Conservation (phyloP, 2,329 filamentous ascomycete genomes). For the Clonostachys rosea region DNA sequence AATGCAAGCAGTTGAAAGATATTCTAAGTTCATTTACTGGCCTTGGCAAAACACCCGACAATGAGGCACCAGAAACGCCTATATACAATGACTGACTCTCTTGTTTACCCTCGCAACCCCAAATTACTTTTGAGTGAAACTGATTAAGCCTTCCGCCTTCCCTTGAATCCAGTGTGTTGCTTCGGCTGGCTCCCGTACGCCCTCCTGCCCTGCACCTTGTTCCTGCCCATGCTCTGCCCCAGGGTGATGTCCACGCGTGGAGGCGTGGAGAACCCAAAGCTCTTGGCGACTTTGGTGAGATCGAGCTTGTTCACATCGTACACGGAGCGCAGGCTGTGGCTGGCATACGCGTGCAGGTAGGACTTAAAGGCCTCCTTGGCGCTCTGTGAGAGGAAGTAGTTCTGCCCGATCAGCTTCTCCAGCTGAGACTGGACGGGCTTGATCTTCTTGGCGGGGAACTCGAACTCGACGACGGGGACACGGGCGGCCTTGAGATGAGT, state of each 20-base stretch:
- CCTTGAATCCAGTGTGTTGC: conserved; percentile 31
- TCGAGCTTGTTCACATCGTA: conserved; percentile 85
- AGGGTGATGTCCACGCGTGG: conserved; percentile 79
- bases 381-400: conserved; percentile 94
- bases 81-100: no score
- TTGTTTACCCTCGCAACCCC: no score
- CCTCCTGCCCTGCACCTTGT: conserved; percentile 60
- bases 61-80: no score
- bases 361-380: conserved; percentile 76
- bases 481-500: conserved; percentile 85
- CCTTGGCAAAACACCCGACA: no score
- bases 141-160: no score
- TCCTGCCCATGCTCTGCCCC: conserved; percentile 73
- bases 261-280: conserved; percentile 75
- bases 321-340: conserved; percentile 50
- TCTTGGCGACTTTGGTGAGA: conserved; percentile 76
- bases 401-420: conserved; percentile 89
- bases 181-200: conserved; percentile 76
- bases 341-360: conserved; percentile 93
- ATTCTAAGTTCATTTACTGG: no score
- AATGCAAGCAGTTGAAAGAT: no score
- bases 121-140: no score
- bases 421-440: conserved; percentile 86
- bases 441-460: conserved; percentile 90
- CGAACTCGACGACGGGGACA: conserved; percentile 93